Base-by-base conservation (phyloP, 257 asterid species). In the Solanum lignicaule region DNA sequence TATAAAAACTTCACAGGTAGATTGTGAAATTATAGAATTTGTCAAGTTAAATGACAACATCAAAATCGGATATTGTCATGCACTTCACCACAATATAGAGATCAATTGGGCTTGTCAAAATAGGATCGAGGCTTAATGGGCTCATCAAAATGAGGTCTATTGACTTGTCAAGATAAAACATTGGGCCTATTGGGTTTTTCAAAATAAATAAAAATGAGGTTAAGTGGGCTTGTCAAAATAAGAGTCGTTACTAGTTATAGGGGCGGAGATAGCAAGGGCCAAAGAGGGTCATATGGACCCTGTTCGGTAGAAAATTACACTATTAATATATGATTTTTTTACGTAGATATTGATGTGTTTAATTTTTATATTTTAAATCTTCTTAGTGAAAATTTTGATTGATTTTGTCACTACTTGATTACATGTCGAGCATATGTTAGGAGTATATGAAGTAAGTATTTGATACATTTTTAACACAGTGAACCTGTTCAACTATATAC, bases 341-440 rank as follows among this genome's bases (percentile, higher is more conserved):
- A 20, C 0, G 10, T 20, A 55, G 2, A 0, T 6, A 18, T 1
- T 6, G n/a, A 46, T 20, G 1, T 20, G 1, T 55, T 55, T 55
- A 0, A 7, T 7, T 3, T 55, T 55, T 55, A 55, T 55, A 0
- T 20, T 55, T 20, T 20, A 55, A 55, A 55, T 20, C 12, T 55
- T 55, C 2, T 55, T 7, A 20, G 11, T 55, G 2, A 20, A 55
- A 20, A 20, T 55, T 20, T 0, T 55, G 5, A 3, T 0, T 55
- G 5, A 3, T 20, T 55, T 2, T 0, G 0, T 1, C 65, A 20
- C 2, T 60, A 9, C 0, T 9, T 23, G 3, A 46, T 23, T 62
- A n/a, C 31, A 20, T 5, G 14, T 62, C 15, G 15, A 2, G 7
- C 69, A 62, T 65, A 55, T 18, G 25, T 55, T 18, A 20, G 65